Percentiles rank a stretch among this genome's conserved stretches.
Conservation (phyloP, 148 eudicot genomes). For the Rheum nobile region DNA sequence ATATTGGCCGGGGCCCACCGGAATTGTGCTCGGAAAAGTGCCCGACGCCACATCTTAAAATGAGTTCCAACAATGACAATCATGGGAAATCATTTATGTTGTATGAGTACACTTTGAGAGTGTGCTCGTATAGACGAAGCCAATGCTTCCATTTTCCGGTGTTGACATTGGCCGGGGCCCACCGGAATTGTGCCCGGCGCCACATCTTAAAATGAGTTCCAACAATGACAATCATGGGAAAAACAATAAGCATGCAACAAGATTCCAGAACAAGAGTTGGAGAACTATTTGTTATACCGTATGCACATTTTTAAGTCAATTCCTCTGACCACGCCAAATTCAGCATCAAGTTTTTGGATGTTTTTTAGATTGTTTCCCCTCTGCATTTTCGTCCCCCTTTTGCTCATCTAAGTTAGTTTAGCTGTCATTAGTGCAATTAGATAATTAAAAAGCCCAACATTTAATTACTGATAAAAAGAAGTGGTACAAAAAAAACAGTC, state of each 20-base stretch:
- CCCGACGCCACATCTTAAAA: no score
- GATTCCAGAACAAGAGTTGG: neutral
- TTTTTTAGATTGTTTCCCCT: slow-evolving; percentile 39
- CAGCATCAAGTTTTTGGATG: slow-evolving; percentile 60
- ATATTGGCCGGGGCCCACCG: no score
- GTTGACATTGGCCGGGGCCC: no score
- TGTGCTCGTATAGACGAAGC: no score
- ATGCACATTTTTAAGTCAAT: slow-evolving; percentile 91
- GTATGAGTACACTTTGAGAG: no score
- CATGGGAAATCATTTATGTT: no score
- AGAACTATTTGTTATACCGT: slow-evolving; percentile 37
- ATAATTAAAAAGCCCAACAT: slow-evolving; percentile 90
- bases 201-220: no score
- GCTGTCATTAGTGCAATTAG: slow-evolving; percentile 75
- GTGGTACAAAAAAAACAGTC: neutral
- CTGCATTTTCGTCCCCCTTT: slow-evolving; percentile 27
- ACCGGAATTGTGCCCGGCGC: no score
- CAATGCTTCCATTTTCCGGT: no score
- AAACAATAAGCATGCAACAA: neutral
- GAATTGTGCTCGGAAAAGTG: no score
- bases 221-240: neutral
- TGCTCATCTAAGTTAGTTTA: slow-evolving; percentile 44
- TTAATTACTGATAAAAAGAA: slow-evolving; percentile 50
- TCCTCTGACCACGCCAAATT: slow-evolving; percentile 93
- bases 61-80: no score